A percentile compares a stretch with the other conserved stretches of the same genome.
Evolutionary conservation across 2,329 filamentous ascomycete genomes (phyloP).

Genomic region (Onygena corvina): DNA sequence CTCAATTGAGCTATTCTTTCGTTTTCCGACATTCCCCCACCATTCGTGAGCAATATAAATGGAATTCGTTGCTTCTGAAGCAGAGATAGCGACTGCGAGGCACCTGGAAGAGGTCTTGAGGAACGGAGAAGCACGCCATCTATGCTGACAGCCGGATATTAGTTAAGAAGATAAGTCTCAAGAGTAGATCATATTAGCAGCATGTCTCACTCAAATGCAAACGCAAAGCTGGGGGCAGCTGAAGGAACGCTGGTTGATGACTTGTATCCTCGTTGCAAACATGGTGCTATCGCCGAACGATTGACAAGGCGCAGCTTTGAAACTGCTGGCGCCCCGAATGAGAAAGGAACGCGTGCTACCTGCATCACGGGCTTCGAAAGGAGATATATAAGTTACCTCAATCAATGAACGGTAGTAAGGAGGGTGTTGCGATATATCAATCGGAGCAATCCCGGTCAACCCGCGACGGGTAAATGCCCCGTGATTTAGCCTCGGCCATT

Average conservation of each 20-base stretch:
- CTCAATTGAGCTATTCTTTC: constrained; percentile 61
- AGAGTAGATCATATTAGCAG: not conserved
- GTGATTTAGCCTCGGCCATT: not conserved
- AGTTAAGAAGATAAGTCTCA: not conserved
- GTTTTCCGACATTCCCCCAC: constrained; percentile 71
- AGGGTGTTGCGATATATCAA: not conserved
- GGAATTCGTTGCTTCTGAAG: constrained; percentile 66
- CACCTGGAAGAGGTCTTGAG: constrained; percentile 64
- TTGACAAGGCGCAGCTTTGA: not conserved
- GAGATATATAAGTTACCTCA: not conserved
- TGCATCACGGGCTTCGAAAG: not conserved
- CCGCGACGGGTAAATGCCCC: no score
- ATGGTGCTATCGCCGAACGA: not conserved
- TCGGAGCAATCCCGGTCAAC: no score
- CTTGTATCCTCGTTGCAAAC: constrained; percentile 8
- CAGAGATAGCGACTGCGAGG: constrained; percentile 58
- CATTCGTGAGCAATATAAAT: constrained; percentile 92
- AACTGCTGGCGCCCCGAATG: not conserved
- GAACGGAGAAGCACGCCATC: constrained; percentile 90
- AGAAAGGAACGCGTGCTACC: not conserved
- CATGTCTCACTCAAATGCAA: constrained; percentile 35
- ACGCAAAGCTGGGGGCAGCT: constrained; percentile 30
- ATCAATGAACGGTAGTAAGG: not conserved
- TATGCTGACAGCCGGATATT: constrained; percentile 47
- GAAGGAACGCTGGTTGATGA: not conserved